A percentile compares a stretch with the other conserved stretches of the same genome.
These are phyloP conservation scores for Wallacemonas sp. DNA, from an alignment of 208 protist genomes.

Conservation along the genomic window DNA sequence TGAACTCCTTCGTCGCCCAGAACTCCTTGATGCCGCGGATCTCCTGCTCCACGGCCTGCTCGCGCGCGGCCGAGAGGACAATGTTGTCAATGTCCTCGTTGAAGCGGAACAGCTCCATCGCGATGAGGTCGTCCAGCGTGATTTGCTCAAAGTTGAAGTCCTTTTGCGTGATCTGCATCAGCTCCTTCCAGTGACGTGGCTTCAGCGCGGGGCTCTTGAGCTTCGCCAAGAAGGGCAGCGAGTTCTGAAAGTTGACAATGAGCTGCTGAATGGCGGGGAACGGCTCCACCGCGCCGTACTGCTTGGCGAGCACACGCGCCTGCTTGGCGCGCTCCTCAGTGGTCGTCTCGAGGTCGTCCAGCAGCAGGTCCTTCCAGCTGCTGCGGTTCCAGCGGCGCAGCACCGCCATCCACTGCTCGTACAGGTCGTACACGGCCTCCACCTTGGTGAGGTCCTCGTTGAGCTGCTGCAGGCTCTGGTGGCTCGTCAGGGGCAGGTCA, in stretches of 20 bases:
- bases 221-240: conserved; percentile 95
- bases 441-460: conserved; percentile 91
- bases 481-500: conserved; percentile 93
- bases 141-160: conserved; percentile 97
- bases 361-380: conserved; percentile 97
- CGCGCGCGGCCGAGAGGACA: conserved; percentile 90
- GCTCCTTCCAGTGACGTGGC: conserved; percentile 96
- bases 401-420: conserved; percentile 90
- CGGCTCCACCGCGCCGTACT: conserved; percentile 85
- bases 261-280: conserved; percentile 92
- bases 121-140: conserved; percentile 97
- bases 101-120: conserved; percentile 97
- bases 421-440: conserved; percentile 94
- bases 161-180: conserved; percentile 95
- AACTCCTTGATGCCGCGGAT: conserved; percentile 94
- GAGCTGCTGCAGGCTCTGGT: conserved; percentile 91
- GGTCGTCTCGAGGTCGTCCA: conserved; percentile 94
- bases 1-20: conserved; percentile 94
- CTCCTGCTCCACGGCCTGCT: conserved; percentile 96
- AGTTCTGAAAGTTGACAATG: conserved; percentile 95
- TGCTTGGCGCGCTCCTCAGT: conserved; percentile 91
- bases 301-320: conserved; percentile 82
- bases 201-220: conserved; percentile 98
- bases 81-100: conserved; percentile 96
- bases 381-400: conserved; percentile 95